A percentile compares a stretch with the other conserved stretches of the same genome.
Conservation (phyloP, 2,329 filamentous ascomycete species). For the Amauroascus niger region DNA sequence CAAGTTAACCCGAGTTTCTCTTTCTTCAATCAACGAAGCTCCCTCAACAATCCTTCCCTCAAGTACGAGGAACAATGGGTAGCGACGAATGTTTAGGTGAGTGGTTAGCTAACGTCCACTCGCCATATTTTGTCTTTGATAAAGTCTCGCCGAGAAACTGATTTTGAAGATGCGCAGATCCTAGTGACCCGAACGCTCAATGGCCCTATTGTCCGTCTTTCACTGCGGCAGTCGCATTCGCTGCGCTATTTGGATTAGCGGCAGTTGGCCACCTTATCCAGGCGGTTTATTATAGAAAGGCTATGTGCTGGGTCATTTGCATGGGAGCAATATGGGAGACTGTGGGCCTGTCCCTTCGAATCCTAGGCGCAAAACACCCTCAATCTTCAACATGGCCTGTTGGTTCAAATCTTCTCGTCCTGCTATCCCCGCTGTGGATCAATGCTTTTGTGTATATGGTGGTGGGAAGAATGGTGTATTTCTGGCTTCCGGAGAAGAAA, state of each 20-base stretch:
- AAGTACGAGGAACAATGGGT: too few species aligned
- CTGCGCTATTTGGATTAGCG: slow-evolving; percentile 8
- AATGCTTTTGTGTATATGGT: slow-evolving; percentile 35
- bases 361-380: slow-evolving; percentile 7
- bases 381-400: slow-evolving; percentile 9
- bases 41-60: too few species aligned
- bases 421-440: slow-evolving; percentile 26
- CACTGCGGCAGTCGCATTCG: slow-evolving; percentile 14
- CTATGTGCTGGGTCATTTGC: slow-evolving; percentile 16
- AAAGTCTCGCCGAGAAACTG: too few species aligned
- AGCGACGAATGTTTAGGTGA: too few species aligned
- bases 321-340: slow-evolving; percentile 14
- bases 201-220: slow-evolving; percentile 7
- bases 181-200: slow-evolving; percentile 7
- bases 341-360: slow-evolving; percentile 11
- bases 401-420: slow-evolving; percentile 23
- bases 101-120: too few species aligned
- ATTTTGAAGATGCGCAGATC: neutral
- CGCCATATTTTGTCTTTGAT: too few species aligned
- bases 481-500: slow-evolving; percentile 31
- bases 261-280: slow-evolving; percentile 12
- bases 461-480: slow-evolving; percentile 39
- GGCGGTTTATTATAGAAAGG: slow-evolving; percentile 12
- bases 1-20: too few species aligned
- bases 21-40: too few species aligned